Evolutionary conservation across 163 green algal species (phyloP), one percentile per base, ranked within the genome.

Genomic region (Picocystis sp.): DNA sequence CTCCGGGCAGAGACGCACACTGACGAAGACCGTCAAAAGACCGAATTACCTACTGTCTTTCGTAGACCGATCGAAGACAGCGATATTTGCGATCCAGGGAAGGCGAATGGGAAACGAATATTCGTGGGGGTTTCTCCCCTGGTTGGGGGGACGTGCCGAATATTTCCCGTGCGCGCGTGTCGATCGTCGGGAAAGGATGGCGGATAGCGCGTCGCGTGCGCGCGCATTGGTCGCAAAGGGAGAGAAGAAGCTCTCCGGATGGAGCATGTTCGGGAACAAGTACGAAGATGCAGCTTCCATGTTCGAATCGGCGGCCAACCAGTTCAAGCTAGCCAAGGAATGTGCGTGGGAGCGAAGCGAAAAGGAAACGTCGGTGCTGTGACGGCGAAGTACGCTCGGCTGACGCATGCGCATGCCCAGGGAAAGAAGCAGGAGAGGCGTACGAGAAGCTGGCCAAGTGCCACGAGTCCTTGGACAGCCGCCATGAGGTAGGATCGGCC

Each of bases 281-380:
- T 80, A 91, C 52, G 86, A 96, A 57, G 85, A 94, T 33, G 86
- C 86, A 2, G 81, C 80, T 34, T 83, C 93, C 56, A 67, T 91
- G 15, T 71, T 83, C 47, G 85, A 93, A 62, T 86, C 84, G 64
- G 86, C 82, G 19, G 81, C 68, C 19, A 93, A 89, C 60, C 76
- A 92, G 49, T 93, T 82, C 72, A 95, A 96, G 67, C 73, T 96
- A 1, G 82, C 63, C 14, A 92, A 93, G 52, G 44, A 51, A 33
- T 86, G 72, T 79, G 51, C 51, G 62, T 34, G 8, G 21, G 21
- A 24, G 9, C 22, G 44, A 23, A 24, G 21, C 5, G 21, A 9
- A 50, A 23, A 50, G 21, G 44, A 11, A 6, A 24, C 44, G 22
- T 6, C 44, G 8, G 44, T 33, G 21, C 44, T 6, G 9, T 11